Conservation (phyloP, 2,329 filamentous ascomycete species). For the Aspergillus amoenus region DNA sequence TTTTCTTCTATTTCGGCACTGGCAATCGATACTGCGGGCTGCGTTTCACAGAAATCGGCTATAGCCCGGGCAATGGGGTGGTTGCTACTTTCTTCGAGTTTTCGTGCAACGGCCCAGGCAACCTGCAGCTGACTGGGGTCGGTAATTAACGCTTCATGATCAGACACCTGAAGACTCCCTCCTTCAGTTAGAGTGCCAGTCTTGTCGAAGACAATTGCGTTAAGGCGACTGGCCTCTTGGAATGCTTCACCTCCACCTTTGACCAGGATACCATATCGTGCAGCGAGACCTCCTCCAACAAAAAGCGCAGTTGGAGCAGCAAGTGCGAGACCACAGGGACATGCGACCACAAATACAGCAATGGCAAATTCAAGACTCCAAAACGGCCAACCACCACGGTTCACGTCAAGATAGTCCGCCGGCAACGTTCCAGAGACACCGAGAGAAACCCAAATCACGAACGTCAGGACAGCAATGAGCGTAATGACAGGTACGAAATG, state of each 20-base stretch:
- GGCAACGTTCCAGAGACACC: conserved; percentile 45
- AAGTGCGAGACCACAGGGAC: conserved; percentile 78
- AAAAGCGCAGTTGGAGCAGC: conserved; percentile 88
- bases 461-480: conserved; percentile 48
- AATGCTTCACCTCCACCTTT: conserved; percentile 85
- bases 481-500: conserved; percentile 53
- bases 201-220: conserved; percentile 85
- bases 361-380: conserved; percentile 68
- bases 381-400: conserved; percentile 52
- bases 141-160: conserved; percentile 45
- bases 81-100: conserved; percentile 59
- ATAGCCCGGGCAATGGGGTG: conserved; percentile 61
- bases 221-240: conserved; percentile 75
- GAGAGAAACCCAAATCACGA: conserved; percentile 48
- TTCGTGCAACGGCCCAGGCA: conserved; percentile 48
- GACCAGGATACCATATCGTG: conserved; percentile 75
- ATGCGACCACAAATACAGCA: conserved; percentile 82
- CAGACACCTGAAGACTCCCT: conserved; percentile 57
- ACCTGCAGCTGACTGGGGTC: conserved; percentile 35
- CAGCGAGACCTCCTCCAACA: conserved; percentile 76
- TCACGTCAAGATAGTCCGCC: conserved; percentile 51
- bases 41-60: conserved; percentile 47
- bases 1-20: conserved; percentile 52
- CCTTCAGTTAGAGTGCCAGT: conserved; percentile 77
- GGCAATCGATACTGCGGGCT: conserved; percentile 25